These are phyloP conservation scores for Hypoxylon sp. DNA, from an alignment of 2,329 filamentous ascomycete species.

Conservation along the genomic window DNA sequence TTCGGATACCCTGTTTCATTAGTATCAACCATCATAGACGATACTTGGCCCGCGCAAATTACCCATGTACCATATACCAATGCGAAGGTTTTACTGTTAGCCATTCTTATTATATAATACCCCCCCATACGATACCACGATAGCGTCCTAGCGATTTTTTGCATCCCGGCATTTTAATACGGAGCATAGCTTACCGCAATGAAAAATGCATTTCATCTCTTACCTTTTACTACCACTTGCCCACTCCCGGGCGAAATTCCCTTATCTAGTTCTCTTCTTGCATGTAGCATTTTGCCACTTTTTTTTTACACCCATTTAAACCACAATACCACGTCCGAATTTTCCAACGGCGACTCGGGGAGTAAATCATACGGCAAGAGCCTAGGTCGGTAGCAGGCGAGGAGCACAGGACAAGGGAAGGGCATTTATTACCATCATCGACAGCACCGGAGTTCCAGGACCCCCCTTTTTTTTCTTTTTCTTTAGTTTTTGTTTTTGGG, in stretches of 20 bases:
- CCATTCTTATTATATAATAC: slow-evolving; percentile 49
- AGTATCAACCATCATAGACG: slow-evolving; percentile 45
- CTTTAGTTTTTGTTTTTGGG: slow-evolving; percentile 15
- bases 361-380: slow-evolving; percentile 10
- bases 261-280: slow-evolving; percentile 37
- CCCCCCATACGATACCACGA: slow-evolving; percentile 48
- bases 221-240: slow-evolving; percentile 15
- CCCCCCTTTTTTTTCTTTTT: slow-evolving; percentile 35
- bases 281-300: slow-evolving; percentile 37
- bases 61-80: slow-evolving; percentile 42
- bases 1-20: slow-evolving; percentile 44
- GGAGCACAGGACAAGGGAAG: slow-evolving; percentile 32
- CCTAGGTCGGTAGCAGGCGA: slow-evolving; percentile 31
- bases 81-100: slow-evolving; percentile 38
- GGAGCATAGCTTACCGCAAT: slow-evolving; percentile 19
- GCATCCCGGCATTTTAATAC: slow-evolving; percentile 2
- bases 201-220: slow-evolving; percentile 22
- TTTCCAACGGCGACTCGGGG: slow-evolving; percentile 12
- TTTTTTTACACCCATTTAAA: background rate
- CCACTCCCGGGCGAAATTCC: slow-evolving; percentile 19
- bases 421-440: slow-evolving; percentile 19
- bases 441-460: slow-evolving; percentile 35
- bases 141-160: slow-evolving; percentile 15
- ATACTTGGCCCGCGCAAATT: slow-evolving; percentile 42
- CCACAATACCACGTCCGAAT: slow-evolving; percentile 13